These are phyloP conservation scores for Monilinia aucupariae DNA, from an alignment of 2,329 filamentous ascomycete genomes.

Conservation along the genomic window DNA sequence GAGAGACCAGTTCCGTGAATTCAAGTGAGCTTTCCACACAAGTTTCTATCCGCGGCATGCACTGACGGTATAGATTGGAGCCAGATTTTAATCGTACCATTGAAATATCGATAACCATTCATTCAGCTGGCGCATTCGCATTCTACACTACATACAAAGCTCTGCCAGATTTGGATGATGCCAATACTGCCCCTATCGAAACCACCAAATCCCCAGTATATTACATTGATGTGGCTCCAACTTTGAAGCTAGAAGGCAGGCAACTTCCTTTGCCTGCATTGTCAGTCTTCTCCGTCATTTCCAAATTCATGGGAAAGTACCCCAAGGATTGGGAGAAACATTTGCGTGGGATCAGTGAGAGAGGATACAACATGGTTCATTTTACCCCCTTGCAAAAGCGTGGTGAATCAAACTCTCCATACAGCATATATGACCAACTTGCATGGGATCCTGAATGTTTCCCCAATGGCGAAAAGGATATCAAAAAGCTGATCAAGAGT, in stretches of 20 bases:
- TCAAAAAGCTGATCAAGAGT: conserved; percentile 68
- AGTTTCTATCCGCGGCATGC: background rate
- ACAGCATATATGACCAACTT: conserved; percentile 92
- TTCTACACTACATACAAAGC: conserved; percentile 93
- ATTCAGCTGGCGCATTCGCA: conserved; percentile 78
- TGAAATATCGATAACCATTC: conserved; percentile 82
- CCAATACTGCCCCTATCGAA: conserved; percentile 43
- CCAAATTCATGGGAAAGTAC: conserved; percentile 96
- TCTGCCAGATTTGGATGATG: conserved; percentile 63
- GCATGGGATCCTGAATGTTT: conserved; percentile 79
- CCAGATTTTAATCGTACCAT: conserved; percentile 91
- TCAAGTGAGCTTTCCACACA: conserved; percentile 59
- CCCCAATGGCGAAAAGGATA: conserved; percentile 76
- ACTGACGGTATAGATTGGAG: conserved; percentile 55
- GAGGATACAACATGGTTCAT: conserved; percentile 98
- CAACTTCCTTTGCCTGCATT: conserved; percentile 79
- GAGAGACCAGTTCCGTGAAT: conserved; percentile 76
- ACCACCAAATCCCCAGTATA: conserved; percentile 68
- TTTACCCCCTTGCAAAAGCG: conserved; percentile 91
- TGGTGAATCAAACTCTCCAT: conserved; percentile 89
- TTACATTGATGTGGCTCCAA: conserved; percentile 91
- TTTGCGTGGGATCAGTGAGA: conserved; percentile 76
- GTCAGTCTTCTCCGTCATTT: conserved; percentile 88
- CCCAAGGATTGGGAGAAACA: conserved; percentile 87
- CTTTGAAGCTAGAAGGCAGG: conserved; percentile 65